Conservation (phyloP, 345 rosid genomes). For the Populus davidiana region DNA sequence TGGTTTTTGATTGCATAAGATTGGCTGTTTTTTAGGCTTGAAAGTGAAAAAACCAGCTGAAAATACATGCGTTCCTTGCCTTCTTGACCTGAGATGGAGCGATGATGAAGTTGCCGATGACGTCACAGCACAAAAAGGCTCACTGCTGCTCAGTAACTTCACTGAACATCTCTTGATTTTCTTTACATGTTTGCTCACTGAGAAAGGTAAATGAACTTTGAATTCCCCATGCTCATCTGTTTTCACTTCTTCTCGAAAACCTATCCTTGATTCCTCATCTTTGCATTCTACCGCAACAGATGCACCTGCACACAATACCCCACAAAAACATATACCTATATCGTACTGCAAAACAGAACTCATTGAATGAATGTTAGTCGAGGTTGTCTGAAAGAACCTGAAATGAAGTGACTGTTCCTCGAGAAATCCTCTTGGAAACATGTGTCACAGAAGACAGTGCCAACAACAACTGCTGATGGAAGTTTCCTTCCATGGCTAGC, state of each 20-base stretch:
- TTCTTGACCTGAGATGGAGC: constrained; percentile 50
- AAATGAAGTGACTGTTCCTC: constrained; percentile 59
- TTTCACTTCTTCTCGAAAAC: constrained; percentile 55
- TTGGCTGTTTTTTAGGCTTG: constrained; percentile 66
- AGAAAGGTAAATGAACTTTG: constrained; percentile 59
- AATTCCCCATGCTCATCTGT: constrained; percentile 73
- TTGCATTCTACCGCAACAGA: constrained; percentile 69
- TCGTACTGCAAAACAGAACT: not conserved
- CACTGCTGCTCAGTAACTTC: constrained; percentile 60
- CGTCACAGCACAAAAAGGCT: constrained; percentile 69
- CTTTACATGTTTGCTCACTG: constrained; percentile 58
- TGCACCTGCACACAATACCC: constrained; percentile 54
- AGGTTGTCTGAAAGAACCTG: constrained; percentile 40
- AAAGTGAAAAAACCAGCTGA: constrained; percentile 91
- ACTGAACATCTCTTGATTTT: constrained; percentile 70
- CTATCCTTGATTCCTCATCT: constrained; percentile 38
- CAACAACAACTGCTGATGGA: constrained; percentile 65
- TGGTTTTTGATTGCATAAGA: constrained; percentile 58
- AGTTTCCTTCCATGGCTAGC: constrained; percentile 32
- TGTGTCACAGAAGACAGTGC: constrained; percentile 87
- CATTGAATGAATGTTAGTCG: not conserved
- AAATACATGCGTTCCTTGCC: constrained; percentile 53
- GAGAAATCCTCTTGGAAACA: constrained; percentile 64
- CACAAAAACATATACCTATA: not conserved
- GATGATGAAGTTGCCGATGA: constrained; percentile 62